A percentile compares a stretch with the other conserved stretches of the same genome.
Evolutionary conservation across 1,284 basidiomycete genomes (phyloP).

Genomic region (Macrocystidia cucumis): DNA sequence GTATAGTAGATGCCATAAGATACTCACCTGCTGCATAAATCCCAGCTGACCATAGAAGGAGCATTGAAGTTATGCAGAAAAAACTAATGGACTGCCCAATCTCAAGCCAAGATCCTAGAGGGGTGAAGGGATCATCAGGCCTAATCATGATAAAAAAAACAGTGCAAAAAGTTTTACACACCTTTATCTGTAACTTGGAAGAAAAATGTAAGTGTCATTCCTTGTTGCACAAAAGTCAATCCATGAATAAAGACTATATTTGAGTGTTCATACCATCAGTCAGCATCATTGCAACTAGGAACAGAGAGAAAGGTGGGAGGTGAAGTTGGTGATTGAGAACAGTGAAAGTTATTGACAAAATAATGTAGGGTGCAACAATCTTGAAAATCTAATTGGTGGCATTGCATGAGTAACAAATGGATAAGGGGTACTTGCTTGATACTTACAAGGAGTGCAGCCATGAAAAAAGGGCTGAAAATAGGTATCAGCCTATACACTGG

Average conservation of each 20-base stretch:
- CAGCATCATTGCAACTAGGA: constrained; percentile 66
- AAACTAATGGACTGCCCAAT: constrained; percentile 87
- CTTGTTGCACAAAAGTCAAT: constrained; percentile 21
- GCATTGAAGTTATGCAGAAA: constrained; percentile 78
- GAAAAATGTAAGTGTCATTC: constrained; percentile 81
- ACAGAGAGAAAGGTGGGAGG: constrained; percentile 71
- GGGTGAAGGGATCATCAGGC: background rate
- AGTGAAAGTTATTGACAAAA: constrained; percentile 64
- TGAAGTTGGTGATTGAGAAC: constrained; percentile 57
- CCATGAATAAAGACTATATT: background rate
- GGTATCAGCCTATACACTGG: constrained; percentile 87
- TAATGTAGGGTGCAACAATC: constrained; percentile 74
- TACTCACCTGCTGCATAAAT: constrained; percentile 65
- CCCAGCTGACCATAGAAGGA: constrained; percentile 75
- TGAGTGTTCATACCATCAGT: constrained; percentile 51
- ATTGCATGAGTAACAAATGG: constrained; percentile 1
- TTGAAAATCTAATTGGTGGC: constrained; percentile 64
- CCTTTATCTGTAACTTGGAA: constrained; percentile 78
- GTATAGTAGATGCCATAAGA: constrained; percentile 43
- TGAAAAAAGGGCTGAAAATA: constrained; percentile 82
- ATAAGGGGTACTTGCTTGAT: background rate
- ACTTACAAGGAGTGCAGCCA: constrained; percentile 65
- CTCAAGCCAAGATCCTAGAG: constrained; percentile 75
- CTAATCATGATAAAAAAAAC: constrained; percentile 2
- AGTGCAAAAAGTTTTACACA: constrained; percentile 14